Percentiles rank a stretch among this genome's conserved stretches.
Evolutionary conservation across 2,329 filamentous ascomycete species (phyloP).

Genomic region (Aspergillus pseudoterreus): DNA sequence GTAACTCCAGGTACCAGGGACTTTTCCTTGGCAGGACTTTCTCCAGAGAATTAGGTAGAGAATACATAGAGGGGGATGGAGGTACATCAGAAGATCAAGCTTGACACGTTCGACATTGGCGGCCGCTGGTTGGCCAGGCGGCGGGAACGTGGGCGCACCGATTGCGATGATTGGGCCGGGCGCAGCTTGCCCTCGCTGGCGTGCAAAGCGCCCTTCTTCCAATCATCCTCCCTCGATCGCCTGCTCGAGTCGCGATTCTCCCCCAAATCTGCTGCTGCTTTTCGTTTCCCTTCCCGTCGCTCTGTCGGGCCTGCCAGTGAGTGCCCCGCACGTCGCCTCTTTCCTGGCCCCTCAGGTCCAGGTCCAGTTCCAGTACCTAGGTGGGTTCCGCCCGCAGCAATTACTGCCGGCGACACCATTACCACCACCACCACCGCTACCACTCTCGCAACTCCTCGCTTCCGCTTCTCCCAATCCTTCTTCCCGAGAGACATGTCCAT

Average conservation of each 20-base stretch:
- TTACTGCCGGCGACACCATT: too few relatives aligned
- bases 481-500: neutral
- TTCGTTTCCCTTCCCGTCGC: neutral
- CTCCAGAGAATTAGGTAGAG: too few relatives aligned
- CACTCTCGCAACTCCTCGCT: neutral
- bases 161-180: constrained; percentile 14
- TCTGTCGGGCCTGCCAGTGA: neutral
- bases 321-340: neutral
- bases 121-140: neutral
- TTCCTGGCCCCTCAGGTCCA: neutral
- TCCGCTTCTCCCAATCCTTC: neutral
- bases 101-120: neutral
- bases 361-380: neutral
- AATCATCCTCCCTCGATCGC: neutral
- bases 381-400: neutral
- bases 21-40: too few relatives aligned
- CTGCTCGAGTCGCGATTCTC: neutral
- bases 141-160: constrained; percentile 16
- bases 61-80: too few relatives aligned
- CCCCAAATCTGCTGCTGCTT: neutral
- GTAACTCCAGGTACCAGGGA: too few relatives aligned
- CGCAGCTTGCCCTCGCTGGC: constrained; percentile 16
- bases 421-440: too few relatives aligned
- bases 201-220: neutral
- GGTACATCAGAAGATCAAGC: too few relatives aligned